A percentile compares a stretch with the other conserved stretches of the same genome.
These are phyloP conservation scores for Podosphaera fusca DNA, from an alignment of 2,329 filamentous ascomycete species.

Conservation along the genomic window DNA sequence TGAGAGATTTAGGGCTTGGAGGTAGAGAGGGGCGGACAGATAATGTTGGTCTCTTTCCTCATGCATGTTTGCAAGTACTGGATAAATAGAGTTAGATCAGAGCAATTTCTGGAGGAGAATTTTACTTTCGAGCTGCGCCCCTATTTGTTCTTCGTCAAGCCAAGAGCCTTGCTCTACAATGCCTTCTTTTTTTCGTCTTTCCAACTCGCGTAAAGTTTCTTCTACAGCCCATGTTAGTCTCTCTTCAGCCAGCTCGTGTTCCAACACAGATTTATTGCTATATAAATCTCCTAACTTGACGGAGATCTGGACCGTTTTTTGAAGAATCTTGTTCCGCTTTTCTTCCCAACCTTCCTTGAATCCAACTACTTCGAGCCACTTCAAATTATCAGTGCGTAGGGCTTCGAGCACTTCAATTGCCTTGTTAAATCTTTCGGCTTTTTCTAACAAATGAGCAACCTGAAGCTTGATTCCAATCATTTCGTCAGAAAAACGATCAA, in stretches of 20 bases:
- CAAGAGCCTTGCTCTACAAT: conserved; percentile 49
- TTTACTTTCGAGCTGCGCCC: conserved; percentile 19
- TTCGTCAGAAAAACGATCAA: conserved; percentile 82
- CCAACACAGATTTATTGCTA: conserved; percentile 48
- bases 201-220: conserved; percentile 50
- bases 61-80: conserved; percentile 53
- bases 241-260: conserved; percentile 52
- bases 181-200: conserved; percentile 31
- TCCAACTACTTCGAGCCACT: conserved; percentile 24
- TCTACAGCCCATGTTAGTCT: conserved; percentile 63
- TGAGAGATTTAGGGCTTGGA: conserved; percentile 57
- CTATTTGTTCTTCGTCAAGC: conserved; percentile 48
- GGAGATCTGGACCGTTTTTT: conserved; percentile 50
- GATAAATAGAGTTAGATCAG: conserved; percentile 15
- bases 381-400: conserved; percentile 44
- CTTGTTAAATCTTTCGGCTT: conserved; percentile 42
- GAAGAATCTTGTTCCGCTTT: conserved; percentile 41
- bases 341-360: conserved; percentile 15
- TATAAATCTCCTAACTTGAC: conserved; percentile 76
- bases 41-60: conserved; percentile 51
- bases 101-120: background rate
- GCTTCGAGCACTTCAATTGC: conserved; percentile 59
- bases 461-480: conserved; percentile 75
- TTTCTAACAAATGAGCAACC: conserved; percentile 58
- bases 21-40: conserved; percentile 63